Conservation (phyloP, 2,329 filamentous ascomycete species). For the Fusarium cyanostomum region DNA sequence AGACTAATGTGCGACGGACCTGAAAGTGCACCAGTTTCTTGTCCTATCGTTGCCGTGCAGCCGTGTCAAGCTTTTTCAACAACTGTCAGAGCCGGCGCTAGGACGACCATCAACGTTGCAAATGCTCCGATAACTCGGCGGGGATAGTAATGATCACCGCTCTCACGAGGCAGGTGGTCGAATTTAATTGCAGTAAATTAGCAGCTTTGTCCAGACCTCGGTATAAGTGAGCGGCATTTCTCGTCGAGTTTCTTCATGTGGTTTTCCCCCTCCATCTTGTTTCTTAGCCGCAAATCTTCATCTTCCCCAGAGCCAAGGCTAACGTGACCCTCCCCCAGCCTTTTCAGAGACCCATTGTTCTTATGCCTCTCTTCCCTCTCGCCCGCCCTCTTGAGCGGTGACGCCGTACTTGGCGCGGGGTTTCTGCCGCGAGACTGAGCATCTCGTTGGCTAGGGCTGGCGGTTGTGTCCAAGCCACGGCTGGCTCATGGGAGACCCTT, state of each 20-base stretch:
- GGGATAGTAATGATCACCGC: conserved; percentile 21
- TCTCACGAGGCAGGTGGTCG: conserved; percentile 6
- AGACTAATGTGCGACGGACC: neutral
- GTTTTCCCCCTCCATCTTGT: neutral
- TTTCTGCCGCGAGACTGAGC: neutral
- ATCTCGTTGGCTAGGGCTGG: neutral
- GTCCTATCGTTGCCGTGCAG: neutral
- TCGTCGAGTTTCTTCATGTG: neutral
- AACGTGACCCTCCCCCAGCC: conserved; percentile 22
- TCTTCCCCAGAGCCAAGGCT: conserved; percentile 9
- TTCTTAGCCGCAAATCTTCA: conserved; percentile 7
- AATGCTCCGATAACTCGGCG: conserved; percentile 13
- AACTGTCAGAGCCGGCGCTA: neutral
- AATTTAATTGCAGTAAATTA: conserved; percentile 5
- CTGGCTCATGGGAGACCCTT: neutral
- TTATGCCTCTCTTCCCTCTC: neutral
- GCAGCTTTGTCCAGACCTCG: neutral
- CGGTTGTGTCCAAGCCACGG: neutral
- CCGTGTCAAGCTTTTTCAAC: neutral
- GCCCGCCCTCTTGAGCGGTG: neutral
- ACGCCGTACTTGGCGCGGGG: conserved; percentile 29
- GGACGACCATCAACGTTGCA: conserved; percentile 1
- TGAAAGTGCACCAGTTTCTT: neutral
- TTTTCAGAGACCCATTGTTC: too few relatives aligned
- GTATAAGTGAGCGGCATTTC: neutral